These are phyloP conservation scores for Pythium dissimile DNA, from an alignment of 352 stramenopile species.

Conservation along the genomic window DNA sequence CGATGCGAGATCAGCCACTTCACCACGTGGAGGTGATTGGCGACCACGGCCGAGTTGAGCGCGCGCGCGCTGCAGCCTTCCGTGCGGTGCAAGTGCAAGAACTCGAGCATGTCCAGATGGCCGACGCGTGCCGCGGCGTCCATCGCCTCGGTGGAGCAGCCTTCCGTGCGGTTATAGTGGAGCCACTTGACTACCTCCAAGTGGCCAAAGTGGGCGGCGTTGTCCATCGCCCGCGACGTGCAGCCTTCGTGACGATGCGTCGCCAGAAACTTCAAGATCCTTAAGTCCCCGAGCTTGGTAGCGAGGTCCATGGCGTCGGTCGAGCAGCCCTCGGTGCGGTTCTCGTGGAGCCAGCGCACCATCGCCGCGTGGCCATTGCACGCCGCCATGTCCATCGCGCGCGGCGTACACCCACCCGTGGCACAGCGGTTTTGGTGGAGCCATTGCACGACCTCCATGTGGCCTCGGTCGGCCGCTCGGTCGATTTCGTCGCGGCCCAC, in stretches of 20 bases:
- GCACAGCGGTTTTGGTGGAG: slow-evolving; percentile 18
- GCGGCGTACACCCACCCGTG: not conserved
- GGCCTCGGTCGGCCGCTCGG: slow-evolving; percentile 18
- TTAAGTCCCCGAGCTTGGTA: slow-evolving; percentile 13
- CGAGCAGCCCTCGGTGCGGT: slow-evolving; percentile 18
- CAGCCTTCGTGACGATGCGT: slow-evolving; percentile 18
- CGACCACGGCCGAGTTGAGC: not conserved
- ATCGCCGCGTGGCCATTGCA: slow-evolving; percentile 15
- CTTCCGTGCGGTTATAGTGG: slow-evolving; percentile 15
- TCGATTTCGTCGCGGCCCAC: slow-evolving; percentile 19
- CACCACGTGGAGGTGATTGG: not conserved
- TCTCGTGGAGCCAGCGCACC: slow-evolving; percentile 14
- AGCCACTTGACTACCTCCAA: slow-evolving; percentile 22
- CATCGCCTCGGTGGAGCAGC: slow-evolving; percentile 20
- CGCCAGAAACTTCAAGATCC: slow-evolving; percentile 19
- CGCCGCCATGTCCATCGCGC: slow-evolving; percentile 21
- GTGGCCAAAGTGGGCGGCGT: slow-evolving; percentile 18
- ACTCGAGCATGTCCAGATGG: slow-evolving; percentile 15
- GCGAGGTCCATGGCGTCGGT: slow-evolving; percentile 25
- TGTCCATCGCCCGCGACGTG: slow-evolving; percentile 23
- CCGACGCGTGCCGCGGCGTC: slow-evolving; percentile 12
- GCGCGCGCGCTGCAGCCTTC: slow-evolving; percentile 18
- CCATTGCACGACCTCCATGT: slow-evolving; percentile 26
- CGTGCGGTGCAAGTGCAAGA: slow-evolving; percentile 3
- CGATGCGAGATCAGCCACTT: slow-evolving; percentile 9